Conservation (phyloP, 257 asterid species). For the Cordia subcordata region DNA sequence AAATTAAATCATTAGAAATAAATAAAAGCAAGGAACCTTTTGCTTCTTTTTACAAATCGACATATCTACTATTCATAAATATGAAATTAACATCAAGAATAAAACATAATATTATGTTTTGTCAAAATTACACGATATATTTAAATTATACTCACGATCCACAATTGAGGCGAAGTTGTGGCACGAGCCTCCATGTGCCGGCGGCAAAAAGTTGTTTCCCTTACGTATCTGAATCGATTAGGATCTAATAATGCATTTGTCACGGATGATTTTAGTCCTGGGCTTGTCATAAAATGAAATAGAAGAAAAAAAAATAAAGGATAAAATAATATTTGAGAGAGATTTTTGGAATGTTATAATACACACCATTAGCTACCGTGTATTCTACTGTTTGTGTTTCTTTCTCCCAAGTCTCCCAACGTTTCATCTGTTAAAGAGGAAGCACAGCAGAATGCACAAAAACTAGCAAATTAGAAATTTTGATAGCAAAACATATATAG, state of each 20-base stretch:
- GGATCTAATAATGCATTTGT: slow-evolving; percentile 42
- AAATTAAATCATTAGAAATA: not conserved
- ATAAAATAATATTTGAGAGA: not conserved
- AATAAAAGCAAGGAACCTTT: no score
- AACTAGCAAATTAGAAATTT: not conserved
- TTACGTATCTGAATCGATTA: slow-evolving; percentile 55
- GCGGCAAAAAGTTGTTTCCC: slow-evolving; percentile 67
- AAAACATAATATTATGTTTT: no score
- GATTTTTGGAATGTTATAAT: not conserved
- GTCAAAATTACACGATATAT: no score
- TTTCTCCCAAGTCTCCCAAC: slow-evolving; percentile 78
- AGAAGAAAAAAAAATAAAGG: not conserved
- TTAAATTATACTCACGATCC: slow-evolving; percentile 56
- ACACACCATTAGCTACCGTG: slow-evolving; percentile 72
- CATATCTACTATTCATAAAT: no score
- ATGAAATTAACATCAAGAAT: no score
- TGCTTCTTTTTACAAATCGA: no score
- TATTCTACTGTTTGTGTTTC: slow-evolving; percentile 67
- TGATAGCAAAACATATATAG: not conserved
- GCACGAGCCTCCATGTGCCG: slow-evolving; percentile 43
- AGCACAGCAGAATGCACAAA: no score
- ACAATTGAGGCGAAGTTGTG: slow-evolving; percentile 25
- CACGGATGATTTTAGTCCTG: no score
- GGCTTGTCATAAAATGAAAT: not conserved
- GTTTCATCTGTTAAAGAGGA: slow-evolving; percentile 45